Conservation (phyloP, 768 basidiomycete species). For the Suillus hirtellus region DNA sequence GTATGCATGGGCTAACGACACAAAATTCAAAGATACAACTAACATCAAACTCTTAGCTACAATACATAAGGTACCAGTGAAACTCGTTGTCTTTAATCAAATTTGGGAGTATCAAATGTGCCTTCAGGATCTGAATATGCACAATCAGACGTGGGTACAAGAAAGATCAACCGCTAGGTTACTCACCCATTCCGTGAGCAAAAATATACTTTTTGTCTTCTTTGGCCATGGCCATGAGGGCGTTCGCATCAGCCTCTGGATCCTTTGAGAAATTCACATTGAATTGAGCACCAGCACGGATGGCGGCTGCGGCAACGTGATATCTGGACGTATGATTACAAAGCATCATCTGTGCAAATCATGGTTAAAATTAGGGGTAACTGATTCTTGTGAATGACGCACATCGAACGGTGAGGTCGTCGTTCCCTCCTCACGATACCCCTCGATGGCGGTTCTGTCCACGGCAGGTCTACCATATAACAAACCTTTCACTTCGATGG, state of each 20-base stretch:
- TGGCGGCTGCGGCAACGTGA: slow-evolving; percentile 60
- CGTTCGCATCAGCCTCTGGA: slow-evolving; percentile 54
- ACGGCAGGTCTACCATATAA: slow-evolving; percentile 54
- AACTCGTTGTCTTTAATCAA: slow-evolving; percentile 20
- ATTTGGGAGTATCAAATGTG: slow-evolving; percentile 49
- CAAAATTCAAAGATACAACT: neutral
- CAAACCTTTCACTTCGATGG: slow-evolving; percentile 68
- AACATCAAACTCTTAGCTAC: neutral
- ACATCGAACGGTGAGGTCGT: slow-evolving; percentile 84
- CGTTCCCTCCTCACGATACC: slow-evolving; percentile 74
- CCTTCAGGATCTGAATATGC: slow-evolving; percentile 32
- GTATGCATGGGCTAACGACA: neutral
- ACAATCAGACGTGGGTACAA: neutral
- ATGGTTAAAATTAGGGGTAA: slow-evolving; percentile 5
- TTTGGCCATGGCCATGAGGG: slow-evolving; percentile 59
- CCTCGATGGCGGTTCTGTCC: slow-evolving; percentile 56
- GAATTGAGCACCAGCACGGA: slow-evolving; percentile 51
- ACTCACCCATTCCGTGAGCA: slow-evolving; percentile 55
- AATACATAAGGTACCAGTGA: neutral
- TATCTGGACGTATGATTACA: slow-evolving; percentile 69
- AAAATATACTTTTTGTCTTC: slow-evolving; percentile 66
- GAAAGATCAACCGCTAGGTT: too few relatives aligned
- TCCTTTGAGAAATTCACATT: slow-evolving; percentile 52
- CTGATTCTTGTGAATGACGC: slow-evolving; percentile 22
- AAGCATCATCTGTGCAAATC: slow-evolving; percentile 66